Base-by-base conservation (phyloP, 2,329 filamentous ascomycete genomes). In the Phoma herbarum region DNA sequence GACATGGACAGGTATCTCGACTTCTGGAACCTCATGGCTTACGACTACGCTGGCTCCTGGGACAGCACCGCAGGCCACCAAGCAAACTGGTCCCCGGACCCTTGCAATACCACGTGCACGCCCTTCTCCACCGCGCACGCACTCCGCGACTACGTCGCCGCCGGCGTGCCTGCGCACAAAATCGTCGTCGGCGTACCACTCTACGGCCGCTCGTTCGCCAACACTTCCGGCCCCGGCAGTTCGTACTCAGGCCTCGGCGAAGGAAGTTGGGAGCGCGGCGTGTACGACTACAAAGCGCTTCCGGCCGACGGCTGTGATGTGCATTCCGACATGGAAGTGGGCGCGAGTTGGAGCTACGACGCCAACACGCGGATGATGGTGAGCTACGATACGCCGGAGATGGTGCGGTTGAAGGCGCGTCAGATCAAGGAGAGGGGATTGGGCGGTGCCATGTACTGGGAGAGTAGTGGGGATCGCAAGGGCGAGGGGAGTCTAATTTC, bases 1-100 rank as follows among this genome's bases (percentile, higher is more conserved):
- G 75, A 71, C 16, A 84, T 84, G 81, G 76, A 82, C 64, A 42
- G 70, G 16, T 77, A 81, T 47, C 75, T 84, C 39, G 80, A 83
- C 63, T 83, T 84, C 74, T 84, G 80, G 78, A 84, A 84, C 64
- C 77, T 93, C 41, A 96, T 96, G 92, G 90, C 90, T 1, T 96
- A 96, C 77, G 92, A 96, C 78, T 96, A 88, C 59, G 67, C 75
- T 12, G 75, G 75, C 9, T 73, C 70, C 1, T 77, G 75, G 74
- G 73, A 76, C 61, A 46, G 64, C 4, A 62, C 64, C 25, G 63
- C 75, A 3, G 75, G 75, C 18, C 74, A 77, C 52, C 60, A 73
- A 28, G 74, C 75, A 10, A 77, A 76, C 62, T 69, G 59, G 53
- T 49, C 70, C 28, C 45, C 45, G 1, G 52, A 49, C 20, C 3